Evolutionary conservation across 495 filamentous ascomycete species (phyloP).

Genomic region (Schizothecium vesticola): DNA sequence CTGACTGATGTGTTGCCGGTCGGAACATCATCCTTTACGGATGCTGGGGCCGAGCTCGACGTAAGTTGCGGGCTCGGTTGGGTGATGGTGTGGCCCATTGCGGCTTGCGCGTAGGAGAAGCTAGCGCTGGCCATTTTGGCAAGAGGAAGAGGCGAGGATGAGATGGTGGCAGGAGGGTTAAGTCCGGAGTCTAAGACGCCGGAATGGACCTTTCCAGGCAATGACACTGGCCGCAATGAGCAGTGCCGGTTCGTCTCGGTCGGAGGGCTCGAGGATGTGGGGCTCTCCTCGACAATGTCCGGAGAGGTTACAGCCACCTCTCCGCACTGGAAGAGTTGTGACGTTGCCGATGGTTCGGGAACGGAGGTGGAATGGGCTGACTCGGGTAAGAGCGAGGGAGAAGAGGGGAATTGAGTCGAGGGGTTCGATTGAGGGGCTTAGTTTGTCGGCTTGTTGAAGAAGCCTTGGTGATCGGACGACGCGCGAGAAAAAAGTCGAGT

Average conservation of each 20-base stretch:
- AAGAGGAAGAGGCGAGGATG: background rate
- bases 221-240: background rate
- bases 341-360: slow-evolving; percentile 2
- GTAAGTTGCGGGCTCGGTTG: slow-evolving; percentile 56
- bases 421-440: background rate
- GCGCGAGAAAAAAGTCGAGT: background rate
- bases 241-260: slow-evolving; percentile 11
- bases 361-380: slow-evolving; percentile 8
- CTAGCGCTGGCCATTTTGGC: slow-evolving; percentile 37
- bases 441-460: background rate
- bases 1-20: slow-evolving; percentile 40
- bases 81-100: slow-evolving; percentile 61
- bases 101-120: slow-evolving; percentile 95
- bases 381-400: background rate
- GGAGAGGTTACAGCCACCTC: slow-evolving; percentile 26
- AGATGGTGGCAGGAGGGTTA: background rate
- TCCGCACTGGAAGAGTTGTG: slow-evolving; percentile 19
- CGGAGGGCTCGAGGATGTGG: slow-evolving; percentile 2
- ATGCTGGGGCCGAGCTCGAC: slow-evolving; percentile 60
- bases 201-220: slow-evolving; percentile 9
- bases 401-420: background rate
- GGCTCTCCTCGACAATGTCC: slow-evolving; percentile 25
- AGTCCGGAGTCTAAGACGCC: background rate
- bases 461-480: background rate
- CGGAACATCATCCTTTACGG: slow-evolving; percentile 56